Evolutionary conservation across 768 basidiomycete genomes (phyloP), one percentile per base, ranked within the genome.

Genomic region (Rhodotorula graminis): DNA sequence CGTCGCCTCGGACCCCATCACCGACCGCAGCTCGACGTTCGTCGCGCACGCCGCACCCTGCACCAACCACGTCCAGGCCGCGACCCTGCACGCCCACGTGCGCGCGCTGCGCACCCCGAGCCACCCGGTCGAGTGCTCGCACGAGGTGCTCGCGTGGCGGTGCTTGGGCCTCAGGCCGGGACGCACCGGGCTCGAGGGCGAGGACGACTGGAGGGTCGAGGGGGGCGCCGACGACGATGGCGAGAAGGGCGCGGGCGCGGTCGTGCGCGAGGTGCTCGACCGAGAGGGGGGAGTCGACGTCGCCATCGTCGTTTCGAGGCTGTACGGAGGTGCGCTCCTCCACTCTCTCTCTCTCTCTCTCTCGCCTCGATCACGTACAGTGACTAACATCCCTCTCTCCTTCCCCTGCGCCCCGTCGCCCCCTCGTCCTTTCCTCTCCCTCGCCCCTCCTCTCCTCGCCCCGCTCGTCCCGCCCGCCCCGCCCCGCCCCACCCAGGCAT

Each of bases 111-210:
- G 70, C 2, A n/a, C 29, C 3, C 9, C 27, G 18, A 21, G 25
- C 7, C 73, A 75, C 52, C 73, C 73, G 1, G n/a, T 61, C 31
- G 67, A 65, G 18, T 83, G 87, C 19, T 27, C 52, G 9, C 88
- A 91, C 74, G 88, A 90, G 78, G 89, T 93, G 57, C 83, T 84
- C 52, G 92, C 90, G 11, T 93, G 89, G 88, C 83, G 92, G 47
- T 88, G 87, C 77, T 90, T 93, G 88, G 84, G 84, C 0, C 81
- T 89, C 66, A 90, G 88, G 80, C 77, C 82, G 19, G 89, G 88
- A 6, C 83, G 82, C 61, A 87, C 84, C 6, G 91, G 91, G 2
- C 81, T 92, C 6, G 83, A 81, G 1, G 89, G 89, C 6, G 87
- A 88, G 6, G 89, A 89, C 40, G 91, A 93, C 77, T 93, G 92